These are phyloP conservation scores for Comarum palustre DNA, from an alignment of 306 rosid genomes.

Conservation along the genomic window DNA sequence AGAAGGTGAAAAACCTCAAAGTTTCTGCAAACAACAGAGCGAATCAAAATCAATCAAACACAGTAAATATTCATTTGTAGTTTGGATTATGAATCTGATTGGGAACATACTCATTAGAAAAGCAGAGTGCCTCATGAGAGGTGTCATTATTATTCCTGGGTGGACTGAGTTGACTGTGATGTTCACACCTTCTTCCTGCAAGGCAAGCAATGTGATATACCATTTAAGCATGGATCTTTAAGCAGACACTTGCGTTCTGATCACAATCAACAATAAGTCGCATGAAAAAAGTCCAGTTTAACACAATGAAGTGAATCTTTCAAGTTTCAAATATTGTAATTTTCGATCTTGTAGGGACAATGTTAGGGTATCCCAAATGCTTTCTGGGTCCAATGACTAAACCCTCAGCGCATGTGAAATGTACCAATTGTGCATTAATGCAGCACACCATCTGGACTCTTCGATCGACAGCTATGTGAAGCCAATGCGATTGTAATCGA, in stretches of 20 bases:
- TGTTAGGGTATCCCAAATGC: no score
- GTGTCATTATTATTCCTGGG: conserved; percentile 90
- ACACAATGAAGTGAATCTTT: background rate
- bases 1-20: conserved; percentile 55
- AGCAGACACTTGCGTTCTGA: background rate
- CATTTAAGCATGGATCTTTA: background rate
- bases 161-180: conserved; percentile 78
- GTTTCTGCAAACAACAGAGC: conserved; percentile 33
- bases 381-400: no score
- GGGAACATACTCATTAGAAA: conserved; percentile 61
- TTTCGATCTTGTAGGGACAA: no score
- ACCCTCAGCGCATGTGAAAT: no score
- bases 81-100: background rate
- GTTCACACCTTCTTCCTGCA: conserved; percentile 79
- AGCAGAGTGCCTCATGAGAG: conserved; percentile 86
- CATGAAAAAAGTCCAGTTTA: no score
- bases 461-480: no score
- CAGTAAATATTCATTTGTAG: background rate
- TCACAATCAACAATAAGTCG: background rate
- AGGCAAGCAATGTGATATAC: background rate
- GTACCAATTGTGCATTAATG: no score
- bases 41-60: background rate
- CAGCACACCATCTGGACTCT: no score
- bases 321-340: no score
- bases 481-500: no score